These are phyloP conservation scores for Neopestalotiopsis clavispora DNA, from an alignment of 2,329 filamentous ascomycete genomes.

Conservation along the genomic window DNA sequence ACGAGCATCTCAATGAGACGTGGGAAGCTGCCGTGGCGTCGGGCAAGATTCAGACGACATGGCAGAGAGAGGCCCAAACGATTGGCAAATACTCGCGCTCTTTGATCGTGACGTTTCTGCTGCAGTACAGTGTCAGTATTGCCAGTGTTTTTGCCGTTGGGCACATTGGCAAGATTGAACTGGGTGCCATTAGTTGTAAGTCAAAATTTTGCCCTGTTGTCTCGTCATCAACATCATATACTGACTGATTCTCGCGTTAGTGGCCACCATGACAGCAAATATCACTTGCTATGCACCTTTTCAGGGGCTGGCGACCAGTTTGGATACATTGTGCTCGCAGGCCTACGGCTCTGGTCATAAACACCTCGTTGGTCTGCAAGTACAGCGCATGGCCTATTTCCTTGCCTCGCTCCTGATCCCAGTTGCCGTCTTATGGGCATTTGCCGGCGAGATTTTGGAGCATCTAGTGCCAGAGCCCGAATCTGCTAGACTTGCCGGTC, in stretches of 20 bases:
- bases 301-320: slow-evolving; percentile 84
- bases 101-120: slow-evolving; percentile 73
- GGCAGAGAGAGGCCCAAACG: slow-evolving; percentile 87
- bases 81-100: slow-evolving; percentile 74
- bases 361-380: slow-evolving; percentile 82
- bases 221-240: neutral
- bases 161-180: slow-evolving; percentile 72
- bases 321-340: slow-evolving; percentile 93
- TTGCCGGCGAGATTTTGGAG: slow-evolving; percentile 67
- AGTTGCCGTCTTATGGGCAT: slow-evolving; percentile 71
- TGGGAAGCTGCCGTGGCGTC: slow-evolving; percentile 86
- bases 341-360: slow-evolving; percentile 92
- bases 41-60: slow-evolving; percentile 85
- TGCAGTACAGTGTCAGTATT: slow-evolving; percentile 86
- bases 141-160: slow-evolving; percentile 81
- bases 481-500: slow-evolving; percentile 72
- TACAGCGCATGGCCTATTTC: slow-evolving; percentile 82
- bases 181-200: slow-evolving; percentile 66
- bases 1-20: slow-evolving; percentile 69
- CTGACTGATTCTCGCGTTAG: slow-evolving; percentile 27
- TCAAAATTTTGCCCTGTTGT: neutral
- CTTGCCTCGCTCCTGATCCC: slow-evolving; percentile 74
- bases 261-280: slow-evolving; percentile 79
- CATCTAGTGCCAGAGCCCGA: slow-evolving; percentile 72
- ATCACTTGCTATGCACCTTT: slow-evolving; percentile 80